Evolutionary conservation across 2,329 filamentous ascomycete species (phyloP), one percentile per base, ranked within the genome.

Genomic region (Karstenula rhodostoma): DNA sequence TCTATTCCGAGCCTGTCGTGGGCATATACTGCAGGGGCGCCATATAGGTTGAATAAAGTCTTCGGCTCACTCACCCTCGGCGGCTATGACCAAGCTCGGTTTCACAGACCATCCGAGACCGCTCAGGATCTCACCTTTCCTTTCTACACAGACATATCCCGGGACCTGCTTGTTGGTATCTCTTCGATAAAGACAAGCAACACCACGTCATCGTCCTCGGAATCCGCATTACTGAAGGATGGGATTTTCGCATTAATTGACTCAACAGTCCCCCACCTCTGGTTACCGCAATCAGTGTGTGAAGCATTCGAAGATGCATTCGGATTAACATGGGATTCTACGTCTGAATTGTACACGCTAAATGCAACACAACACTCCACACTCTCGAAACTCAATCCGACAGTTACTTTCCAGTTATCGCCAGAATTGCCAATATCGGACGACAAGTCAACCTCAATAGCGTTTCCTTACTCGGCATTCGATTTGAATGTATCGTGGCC

Each of bases 191-290:
- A 53, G 10, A 61, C 63, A 10, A 67, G 63, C n/a, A 75, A 74
- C 32, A 65, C 78, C 8, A 70, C 71, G 7, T 72, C 71, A 0
- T 68, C 62, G 22, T 25, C 57, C 1, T 64, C 63, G 12, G 67
- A 73, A 27, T 59, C 57, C 2, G 51, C 55, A 10, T 57, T 68
- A 6, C 53, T 66, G 7, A 46, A 55, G 12, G 59, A 70, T 44
- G 70, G 73, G 8, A 58, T 77, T 13, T 65, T 65, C 15, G 85
- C 86, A 23, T 69, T 86, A 56, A 85, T 92, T 58, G 89, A 91
- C 71, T 78, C 77, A 1, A 67, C 73, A 0, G 62, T 76, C 6
- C 68, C 78, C 0, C 64, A 78, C 19, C 48, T 79, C 1, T 78
- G 71, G 65, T 69, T 80, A 1, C 77, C 78, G 3, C 52, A 62